These are phyloP conservation scores for Cyclocybe cylindracea DNA, from an alignment of 768 basidiomycete genomes.

Conservation along the genomic window DNA sequence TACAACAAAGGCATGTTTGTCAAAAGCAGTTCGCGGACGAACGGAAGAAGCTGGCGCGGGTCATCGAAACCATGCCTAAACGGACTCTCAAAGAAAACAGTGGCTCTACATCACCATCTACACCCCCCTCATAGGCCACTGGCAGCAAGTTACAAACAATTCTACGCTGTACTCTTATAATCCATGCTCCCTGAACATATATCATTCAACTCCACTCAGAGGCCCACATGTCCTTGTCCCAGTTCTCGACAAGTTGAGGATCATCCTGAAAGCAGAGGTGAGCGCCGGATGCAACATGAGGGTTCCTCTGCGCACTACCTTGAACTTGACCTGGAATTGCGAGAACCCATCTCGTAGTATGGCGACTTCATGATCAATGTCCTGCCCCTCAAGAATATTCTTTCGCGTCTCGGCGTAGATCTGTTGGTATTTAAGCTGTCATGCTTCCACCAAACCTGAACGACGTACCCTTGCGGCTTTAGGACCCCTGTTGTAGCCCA, in stretches of 20 bases:
- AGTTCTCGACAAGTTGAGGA: conserved; percentile 72
- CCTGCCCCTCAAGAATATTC: conserved; percentile 43
- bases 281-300: not conserved
- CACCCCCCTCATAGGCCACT: conserved; percentile 1
- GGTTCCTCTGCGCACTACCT: conserved; percentile 35
- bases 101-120: conserved; percentile 4
- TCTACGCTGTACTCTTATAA: too few relatives aligned
- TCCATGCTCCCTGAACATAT: not conserved
- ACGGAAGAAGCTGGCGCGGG: conserved; percentile 50
- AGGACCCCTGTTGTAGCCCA: conserved; percentile 55
- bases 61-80: conserved; percentile 64
- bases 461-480: conserved; percentile 68
- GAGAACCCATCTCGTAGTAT: conserved; percentile 75
- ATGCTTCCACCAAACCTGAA: not conserved
- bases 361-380: conserved; percentile 52
- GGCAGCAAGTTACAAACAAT: not conserved
- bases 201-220: conserved; percentile 27
- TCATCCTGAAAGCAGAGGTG: conserved; percentile 50
- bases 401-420: conserved; percentile 68
- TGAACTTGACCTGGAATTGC: conserved; percentile 69
- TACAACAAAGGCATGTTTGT: conserved; percentile 57
- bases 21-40: conserved; percentile 56
- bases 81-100: conserved; percentile 44
- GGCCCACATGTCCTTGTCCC: conserved; percentile 68
- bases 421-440: conserved; percentile 32